Base-by-base conservation (phyloP, 2,329 filamentous ascomycete species). In the Cercospora citrullina region DNA sequence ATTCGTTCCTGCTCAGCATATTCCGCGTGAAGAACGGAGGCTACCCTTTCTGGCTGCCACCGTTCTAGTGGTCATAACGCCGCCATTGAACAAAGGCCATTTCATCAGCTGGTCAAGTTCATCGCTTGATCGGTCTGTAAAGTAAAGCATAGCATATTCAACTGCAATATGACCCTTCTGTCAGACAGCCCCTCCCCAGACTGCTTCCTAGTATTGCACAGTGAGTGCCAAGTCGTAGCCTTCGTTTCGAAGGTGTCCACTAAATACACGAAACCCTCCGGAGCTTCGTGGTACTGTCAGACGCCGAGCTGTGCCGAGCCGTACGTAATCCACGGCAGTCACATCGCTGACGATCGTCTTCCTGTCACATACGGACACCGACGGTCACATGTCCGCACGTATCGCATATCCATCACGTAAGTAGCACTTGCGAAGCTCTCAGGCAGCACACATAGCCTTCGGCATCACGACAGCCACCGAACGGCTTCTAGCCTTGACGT, bases 21-120 rank as follows among this genome's bases (percentile, higher is more conserved):
- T 99, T 99, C 87, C 89, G 94, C 75, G 85, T 91, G 75, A 99
- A 99, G 89, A 99, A 98, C 78, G 89, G 89, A 36, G 93, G 93
- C 26, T 99, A 99, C 81, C 94, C 94, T 16, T 97, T 98, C 82
- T 93, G 89, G 77, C 86, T 99, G 69, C 95, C 95, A 65, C 95
- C 95, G 10, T 98, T 99, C 80, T 90, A 84, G 48, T n/a, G 48
- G 58, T 18, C 45, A 30, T 23, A 5, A 18, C 12, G 55, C 26
- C 18, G 28, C 18, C 30, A 12, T 1, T 8, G 73, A 78, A 18
- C 79, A 83, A 61, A 76, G 76, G 33, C 14, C 28, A 12, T 16
- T 63, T 33, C 3, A 14, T 4, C 55, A 39, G 48, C 48, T 63
- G 18, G 53, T n/a, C 18, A 28, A 33, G 30, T 8, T 23, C 10